phyloP scores from a whole-genome alignment of 148 eudicot species.

The Camellia granthamiana region DNA sequence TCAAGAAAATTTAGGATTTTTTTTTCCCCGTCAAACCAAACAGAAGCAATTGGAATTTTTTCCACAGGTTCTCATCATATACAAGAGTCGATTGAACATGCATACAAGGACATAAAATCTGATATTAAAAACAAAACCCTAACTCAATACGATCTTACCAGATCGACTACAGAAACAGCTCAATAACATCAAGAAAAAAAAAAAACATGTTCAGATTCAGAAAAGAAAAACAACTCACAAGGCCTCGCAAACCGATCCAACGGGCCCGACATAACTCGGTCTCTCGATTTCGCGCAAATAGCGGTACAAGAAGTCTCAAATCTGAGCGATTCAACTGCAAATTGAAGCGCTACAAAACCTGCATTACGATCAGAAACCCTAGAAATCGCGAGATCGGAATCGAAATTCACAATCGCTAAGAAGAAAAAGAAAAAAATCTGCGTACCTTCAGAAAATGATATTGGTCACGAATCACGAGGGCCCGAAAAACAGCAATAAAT shows the following conservation, averaged over 20 bases:
- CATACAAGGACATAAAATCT: neutral
- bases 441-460: too few species aligned
- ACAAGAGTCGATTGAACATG: neutral
- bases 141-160: neutral
- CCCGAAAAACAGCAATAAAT: slow-evolving; percentile 18
- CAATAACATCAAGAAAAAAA: neutral
- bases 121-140: slow-evolving; percentile 3
- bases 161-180: slow-evolving; percentile 10
- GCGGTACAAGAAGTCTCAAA: neutral
- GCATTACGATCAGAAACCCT: slow-evolving; percentile 21
- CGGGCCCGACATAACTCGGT: slow-evolving; percentile 70
- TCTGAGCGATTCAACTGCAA: slow-evolving; percentile 11
- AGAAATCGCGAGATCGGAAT: neutral
- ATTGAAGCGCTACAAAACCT: slow-evolving; percentile 12
- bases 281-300: slow-evolving; percentile 7
- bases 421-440: too few species aligned
- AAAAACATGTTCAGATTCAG: neutral
- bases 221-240: slow-evolving; percentile 52
- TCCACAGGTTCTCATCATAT: neutral
- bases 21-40: neutral
- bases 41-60: neutral
- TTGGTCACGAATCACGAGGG: slow-evolving; percentile 23
- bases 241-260: slow-evolving; percentile 97
- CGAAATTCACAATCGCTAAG: neutral
- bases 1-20: neutral